These are phyloP conservation scores for Triangularia setosa DNA, from an alignment of 2,329 filamentous ascomycete species.

Conservation along the genomic window DNA sequence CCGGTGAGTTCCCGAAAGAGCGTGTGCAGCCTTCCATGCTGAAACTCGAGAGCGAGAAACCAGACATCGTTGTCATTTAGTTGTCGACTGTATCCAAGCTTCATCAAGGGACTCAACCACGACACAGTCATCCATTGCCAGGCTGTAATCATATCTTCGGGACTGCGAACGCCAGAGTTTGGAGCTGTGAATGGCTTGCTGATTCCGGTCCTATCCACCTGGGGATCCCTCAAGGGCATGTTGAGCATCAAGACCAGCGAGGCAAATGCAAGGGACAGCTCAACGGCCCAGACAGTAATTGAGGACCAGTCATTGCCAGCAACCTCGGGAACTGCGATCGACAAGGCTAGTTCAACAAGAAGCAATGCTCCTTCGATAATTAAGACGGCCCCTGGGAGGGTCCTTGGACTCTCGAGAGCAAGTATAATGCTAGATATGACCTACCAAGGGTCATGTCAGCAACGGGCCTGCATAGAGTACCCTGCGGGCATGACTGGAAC, in stretches of 20 bases:
- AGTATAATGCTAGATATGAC: conserved; percentile 27
- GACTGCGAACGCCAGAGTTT: conserved; percentile 58
- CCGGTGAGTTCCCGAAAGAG: conserved; percentile 70
- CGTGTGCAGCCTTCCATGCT: conserved; percentile 70
- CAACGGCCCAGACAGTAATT: conserved; percentile 25
- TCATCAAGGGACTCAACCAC: conserved; percentile 75
- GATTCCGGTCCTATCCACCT: conserved; percentile 52
- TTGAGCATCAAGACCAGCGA: conserved; percentile 53
- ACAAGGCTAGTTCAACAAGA: conserved; percentile 29
- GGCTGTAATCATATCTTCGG: conserved; percentile 74
- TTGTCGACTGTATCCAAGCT: conserved; percentile 58
- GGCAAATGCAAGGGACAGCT: conserved; percentile 39
- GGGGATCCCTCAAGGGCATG: conserved; percentile 67
- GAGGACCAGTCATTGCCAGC: conserved; percentile 22
- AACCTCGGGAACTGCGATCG: conserved; percentile 33
- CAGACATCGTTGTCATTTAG: conserved; percentile 78
- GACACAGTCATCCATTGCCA: conserved; percentile 83
- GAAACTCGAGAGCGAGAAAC: conserved; percentile 74
- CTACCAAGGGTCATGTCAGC: conserved; percentile 7
- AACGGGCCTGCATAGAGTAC: not conserved
- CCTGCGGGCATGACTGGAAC: not conserved
- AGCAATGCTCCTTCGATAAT: conserved; percentile 32
- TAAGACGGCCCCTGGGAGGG: conserved; percentile 28
- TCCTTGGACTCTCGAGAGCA: conserved; percentile 30
- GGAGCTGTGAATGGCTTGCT: conserved; percentile 54